phyloP scores from a whole-genome alignment of 169 alveolate genomes.

The Plasmodium gaboni region DNA sequence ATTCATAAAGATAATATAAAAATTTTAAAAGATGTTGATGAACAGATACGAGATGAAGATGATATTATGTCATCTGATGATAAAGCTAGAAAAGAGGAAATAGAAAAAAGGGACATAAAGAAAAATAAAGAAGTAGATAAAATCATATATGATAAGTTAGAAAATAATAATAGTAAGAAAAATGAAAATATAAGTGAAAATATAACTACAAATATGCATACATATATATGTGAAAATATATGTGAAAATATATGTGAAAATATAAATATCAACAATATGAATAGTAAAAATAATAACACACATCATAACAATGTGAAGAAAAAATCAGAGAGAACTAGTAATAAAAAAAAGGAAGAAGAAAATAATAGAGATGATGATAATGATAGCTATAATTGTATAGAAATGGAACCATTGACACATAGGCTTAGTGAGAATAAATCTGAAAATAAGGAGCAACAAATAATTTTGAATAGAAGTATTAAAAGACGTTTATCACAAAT shows the following conservation, averaged over 20 bases:
- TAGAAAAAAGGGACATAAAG: not conserved
- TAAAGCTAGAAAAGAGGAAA: not conserved
- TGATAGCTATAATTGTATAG: too few relatives aligned
- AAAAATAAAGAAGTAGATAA: not conserved
- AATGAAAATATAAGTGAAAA: not conserved
- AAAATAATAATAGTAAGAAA: not conserved
- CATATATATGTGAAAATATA: not conserved
- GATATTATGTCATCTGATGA: too few relatives aligned
- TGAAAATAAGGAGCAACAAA: not conserved
- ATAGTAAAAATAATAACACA: too few relatives aligned
- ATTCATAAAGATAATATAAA: too few relatives aligned
- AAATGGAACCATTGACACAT: too few relatives aligned
- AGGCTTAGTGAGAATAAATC: not conserved
- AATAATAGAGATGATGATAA: not conserved
- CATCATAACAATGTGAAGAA: too few relatives aligned
- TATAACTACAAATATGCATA: too few relatives aligned
- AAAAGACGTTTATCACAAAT: conserved; percentile 54
- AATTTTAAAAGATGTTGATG: too few relatives aligned
- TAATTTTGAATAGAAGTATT: conserved; percentile 26
- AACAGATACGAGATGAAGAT: too few relatives aligned
- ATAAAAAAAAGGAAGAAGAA: not conserved
- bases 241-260: not conserved
- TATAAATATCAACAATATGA: too few relatives aligned
- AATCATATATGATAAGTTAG: not conserved
- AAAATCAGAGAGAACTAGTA: not conserved